phyloP scores from a whole-genome alignment of 2,329 filamentous ascomycete genomes.

The Talaromyces sp. region DNA sequence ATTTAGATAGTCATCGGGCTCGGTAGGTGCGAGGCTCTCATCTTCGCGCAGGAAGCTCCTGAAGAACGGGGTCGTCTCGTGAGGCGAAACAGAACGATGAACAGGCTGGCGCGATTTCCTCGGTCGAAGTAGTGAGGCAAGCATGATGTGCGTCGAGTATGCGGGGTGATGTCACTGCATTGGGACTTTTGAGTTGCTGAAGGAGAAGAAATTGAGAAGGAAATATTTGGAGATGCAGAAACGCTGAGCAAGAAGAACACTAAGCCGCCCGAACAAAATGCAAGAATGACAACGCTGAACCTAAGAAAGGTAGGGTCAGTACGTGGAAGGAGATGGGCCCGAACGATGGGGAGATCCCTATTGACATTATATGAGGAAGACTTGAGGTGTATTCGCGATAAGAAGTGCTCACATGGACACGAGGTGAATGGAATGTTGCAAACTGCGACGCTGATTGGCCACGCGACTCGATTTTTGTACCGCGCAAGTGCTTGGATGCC shows the following conservation, averaged over 20 bases:
- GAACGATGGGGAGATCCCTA: not conserved
- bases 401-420: conserved; percentile 4
- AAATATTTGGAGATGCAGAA: not conserved
- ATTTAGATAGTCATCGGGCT: conserved; percentile 29
- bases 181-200: not conserved
- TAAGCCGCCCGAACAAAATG: conserved; percentile 5
- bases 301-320: not conserved
- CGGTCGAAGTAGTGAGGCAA: conserved; percentile 32
- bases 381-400: not conserved
- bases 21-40: conserved; percentile 15
- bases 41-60: conserved; percentile 11
- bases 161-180: conserved; percentile 1
- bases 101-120: conserved; percentile 25
- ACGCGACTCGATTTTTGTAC: not conserved
- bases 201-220: not conserved
- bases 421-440: not conserved
- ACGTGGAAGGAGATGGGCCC: not conserved
- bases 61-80: conserved; percentile 24
- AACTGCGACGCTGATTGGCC: conserved; percentile 5
- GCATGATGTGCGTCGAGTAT: conserved; percentile 23
- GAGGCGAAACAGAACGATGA: conserved; percentile 28
- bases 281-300: conserved; percentile 2
- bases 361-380: not conserved
- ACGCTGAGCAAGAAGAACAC: conserved; percentile 5
- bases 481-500: not conserved